phyloP scores from a whole-genome alignment of 1,139 yeast genomes.

The Magnusiomyces ingens region DNA sequence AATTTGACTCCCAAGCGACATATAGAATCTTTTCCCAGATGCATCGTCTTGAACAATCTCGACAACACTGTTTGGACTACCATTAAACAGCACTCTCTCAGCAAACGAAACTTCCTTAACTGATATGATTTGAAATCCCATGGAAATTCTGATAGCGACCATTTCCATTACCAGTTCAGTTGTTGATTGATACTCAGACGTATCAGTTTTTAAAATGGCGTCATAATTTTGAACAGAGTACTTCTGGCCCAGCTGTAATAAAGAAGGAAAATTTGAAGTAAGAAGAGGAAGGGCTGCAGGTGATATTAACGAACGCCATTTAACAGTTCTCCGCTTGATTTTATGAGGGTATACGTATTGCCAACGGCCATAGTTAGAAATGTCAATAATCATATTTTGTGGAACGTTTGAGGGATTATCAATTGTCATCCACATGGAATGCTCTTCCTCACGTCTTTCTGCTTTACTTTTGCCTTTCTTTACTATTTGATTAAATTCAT shows the following conservation, averaged over 20 bases:
- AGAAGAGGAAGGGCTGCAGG: slow-evolving; percentile 90
- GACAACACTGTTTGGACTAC: slow-evolving; percentile 40
- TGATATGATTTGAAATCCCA: slow-evolving; percentile 86
- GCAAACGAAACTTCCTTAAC: slow-evolving; percentile 60
- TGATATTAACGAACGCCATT: slow-evolving; percentile 87
- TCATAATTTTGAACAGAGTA: slow-evolving; percentile 54
- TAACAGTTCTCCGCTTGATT: slow-evolving; percentile 58
- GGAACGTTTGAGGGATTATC: slow-evolving; percentile 28
- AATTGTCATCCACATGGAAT: slow-evolving; percentile 26
- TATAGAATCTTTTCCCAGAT: slow-evolving; percentile 57
- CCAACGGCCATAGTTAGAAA: slow-evolving; percentile 62
- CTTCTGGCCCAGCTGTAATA: slow-evolving; percentile 46
- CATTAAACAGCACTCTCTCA: slow-evolving; percentile 55
- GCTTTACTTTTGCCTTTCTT: background rate
- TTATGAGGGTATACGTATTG: slow-evolving; percentile 74
- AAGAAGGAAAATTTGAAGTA: slow-evolving; percentile 67
- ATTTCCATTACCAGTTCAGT: slow-evolving; percentile 73
- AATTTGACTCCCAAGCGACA: slow-evolving; percentile 75
- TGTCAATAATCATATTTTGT: slow-evolving; percentile 21
- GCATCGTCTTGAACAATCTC: slow-evolving; percentile 39
- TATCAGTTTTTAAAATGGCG: slow-evolving; percentile 51
- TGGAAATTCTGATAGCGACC: slow-evolving; percentile 72
- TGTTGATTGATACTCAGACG: slow-evolving; percentile 46
- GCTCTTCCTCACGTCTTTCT: slow-evolving; percentile 12
- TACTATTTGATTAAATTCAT: background rate